Evolutionary conservation across 2,329 filamentous ascomycete genomes (phyloP).

Genomic region (Blastomyces parvus): DNA sequence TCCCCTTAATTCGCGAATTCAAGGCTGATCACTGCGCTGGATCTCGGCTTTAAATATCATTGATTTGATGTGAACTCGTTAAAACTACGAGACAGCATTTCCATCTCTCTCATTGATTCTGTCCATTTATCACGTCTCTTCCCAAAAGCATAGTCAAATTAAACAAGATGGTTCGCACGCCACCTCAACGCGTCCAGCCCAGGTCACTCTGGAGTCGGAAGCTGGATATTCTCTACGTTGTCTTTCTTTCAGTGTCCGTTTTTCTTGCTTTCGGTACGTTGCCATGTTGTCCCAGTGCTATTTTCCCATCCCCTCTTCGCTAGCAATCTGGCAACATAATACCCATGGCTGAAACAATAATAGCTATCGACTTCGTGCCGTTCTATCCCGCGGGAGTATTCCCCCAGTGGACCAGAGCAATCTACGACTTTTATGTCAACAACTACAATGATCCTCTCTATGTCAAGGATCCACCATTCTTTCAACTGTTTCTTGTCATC

Average conservation of each 20-base stretch:
- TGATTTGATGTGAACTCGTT: background rate
- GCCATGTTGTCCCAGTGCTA: background rate
- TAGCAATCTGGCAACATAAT: background rate
- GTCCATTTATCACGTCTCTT: background rate
- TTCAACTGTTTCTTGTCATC: background rate
- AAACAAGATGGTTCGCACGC: background rate
- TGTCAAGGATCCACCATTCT: background rate
- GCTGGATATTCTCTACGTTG: background rate
- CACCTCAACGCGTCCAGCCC: background rate
- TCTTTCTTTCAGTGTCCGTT: background rate
- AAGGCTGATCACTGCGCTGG: background rate
- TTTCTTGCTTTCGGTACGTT: background rate
- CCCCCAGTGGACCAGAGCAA: background rate
- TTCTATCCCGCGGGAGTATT: background rate
- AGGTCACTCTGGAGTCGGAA: background rate
- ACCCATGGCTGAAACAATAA: background rate
- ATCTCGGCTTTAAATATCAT: background rate
- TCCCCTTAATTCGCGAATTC: background rate
- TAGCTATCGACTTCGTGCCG: background rate
- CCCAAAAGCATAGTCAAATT: background rate
- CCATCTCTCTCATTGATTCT: background rate
- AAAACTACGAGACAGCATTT: background rate
- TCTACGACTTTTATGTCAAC: background rate
- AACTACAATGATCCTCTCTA: slow-evolving; percentile 1
- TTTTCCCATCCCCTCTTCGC: background rate